Evolutionary conservation across 495 filamentous ascomycete species (phyloP), one percentile per base, ranked within the genome.

Genomic region (Aspergillus hancockii): DNA sequence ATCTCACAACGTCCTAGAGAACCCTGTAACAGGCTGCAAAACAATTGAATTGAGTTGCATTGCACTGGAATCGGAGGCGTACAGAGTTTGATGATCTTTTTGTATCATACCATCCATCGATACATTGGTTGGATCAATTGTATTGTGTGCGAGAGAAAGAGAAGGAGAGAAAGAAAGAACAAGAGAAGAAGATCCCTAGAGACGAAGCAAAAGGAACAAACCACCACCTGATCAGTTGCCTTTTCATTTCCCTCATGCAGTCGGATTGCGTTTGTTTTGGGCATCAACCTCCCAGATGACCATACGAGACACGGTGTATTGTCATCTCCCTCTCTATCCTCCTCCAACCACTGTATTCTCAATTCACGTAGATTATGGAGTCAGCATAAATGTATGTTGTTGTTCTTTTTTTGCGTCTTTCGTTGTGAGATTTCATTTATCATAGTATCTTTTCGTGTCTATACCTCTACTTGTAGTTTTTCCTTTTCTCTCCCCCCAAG

Each of bases 131-230:
- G n/a, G n/a, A n/a, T n/a, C n/a, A n/a, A n/a, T n/a, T n/a, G n/a
- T n/a, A n/a, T n/a, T n/a, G n/a, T n/a, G n/a, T n/a, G n/a, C n/a
- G 18, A 49, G 40, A 34, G 40, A 60, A 22, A 49, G 46, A 22
- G 31, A 43, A 9, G 12, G 34, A 18, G 31, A 32, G 10, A 46
- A 8, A 28, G 47, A 52, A 32, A 50, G 18, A 55, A 43, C 18
- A n/a, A 54, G n/a, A 49, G 28, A 32, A 52, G 18, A 46, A 46
- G 36, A 34, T 18, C 18, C 14, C 32, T 9, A 36, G 31, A 46
- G 23, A 43, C 41, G 25, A 51, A 52, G 32, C 28, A 52, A 25
- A 34, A 43, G 28, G 19, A n/a, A 30, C 36, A 54, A 36, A 32
- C 9, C 13, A 31, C 36, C 23, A 55, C 45, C 40, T 43, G 40